Conservation (phyloP, 768 basidiomycete species). For the Auricularia cornea region DNA sequence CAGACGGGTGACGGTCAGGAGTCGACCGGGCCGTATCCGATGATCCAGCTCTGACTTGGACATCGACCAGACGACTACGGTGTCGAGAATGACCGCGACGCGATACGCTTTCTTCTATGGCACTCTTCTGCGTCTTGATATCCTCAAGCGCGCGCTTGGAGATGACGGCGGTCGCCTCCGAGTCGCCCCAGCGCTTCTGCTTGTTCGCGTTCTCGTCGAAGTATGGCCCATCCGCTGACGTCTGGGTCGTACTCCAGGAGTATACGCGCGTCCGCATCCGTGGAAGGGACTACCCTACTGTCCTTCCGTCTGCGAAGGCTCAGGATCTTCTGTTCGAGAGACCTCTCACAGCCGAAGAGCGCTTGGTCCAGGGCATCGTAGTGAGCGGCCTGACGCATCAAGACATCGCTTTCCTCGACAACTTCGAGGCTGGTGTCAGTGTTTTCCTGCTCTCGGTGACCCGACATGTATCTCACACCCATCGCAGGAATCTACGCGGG, state of each 20-base stretch:
- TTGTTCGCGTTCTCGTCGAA: not conserved
- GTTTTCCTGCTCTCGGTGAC: not conserved
- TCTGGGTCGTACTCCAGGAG: not conserved
- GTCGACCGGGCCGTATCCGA: too few species aligned
- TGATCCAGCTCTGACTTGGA: too few species aligned
- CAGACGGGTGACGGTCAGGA: too few species aligned
- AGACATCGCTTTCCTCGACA: conserved; percentile 27
- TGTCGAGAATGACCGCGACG: too few species aligned
- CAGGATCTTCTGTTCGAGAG: conserved; percentile 9
- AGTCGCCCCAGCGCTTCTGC: conserved; percentile 27
- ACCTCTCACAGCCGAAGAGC: conserved; percentile 16
- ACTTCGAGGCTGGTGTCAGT: conserved; percentile 29
- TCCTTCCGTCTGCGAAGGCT: conserved; percentile 18
- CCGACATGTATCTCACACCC: not conserved
- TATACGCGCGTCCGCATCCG: conserved; percentile 11
- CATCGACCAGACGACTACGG: too few species aligned
- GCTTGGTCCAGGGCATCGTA: conserved; percentile 26
- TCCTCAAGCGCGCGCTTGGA: conserved; percentile 28
- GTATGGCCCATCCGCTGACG: not conserved
- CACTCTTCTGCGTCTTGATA: conserved; percentile 29
- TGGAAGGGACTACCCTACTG: conserved; percentile 29
- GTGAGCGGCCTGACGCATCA: conserved; percentile 24
- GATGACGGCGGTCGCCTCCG: conserved; percentile 19
- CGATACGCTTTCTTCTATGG: conserved; percentile 30
- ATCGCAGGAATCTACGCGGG: not conserved